Evolutionary conservation across 345 rosid genomes (phyloP).

Genomic region (Erysimum cheiranthoides): DNA sequence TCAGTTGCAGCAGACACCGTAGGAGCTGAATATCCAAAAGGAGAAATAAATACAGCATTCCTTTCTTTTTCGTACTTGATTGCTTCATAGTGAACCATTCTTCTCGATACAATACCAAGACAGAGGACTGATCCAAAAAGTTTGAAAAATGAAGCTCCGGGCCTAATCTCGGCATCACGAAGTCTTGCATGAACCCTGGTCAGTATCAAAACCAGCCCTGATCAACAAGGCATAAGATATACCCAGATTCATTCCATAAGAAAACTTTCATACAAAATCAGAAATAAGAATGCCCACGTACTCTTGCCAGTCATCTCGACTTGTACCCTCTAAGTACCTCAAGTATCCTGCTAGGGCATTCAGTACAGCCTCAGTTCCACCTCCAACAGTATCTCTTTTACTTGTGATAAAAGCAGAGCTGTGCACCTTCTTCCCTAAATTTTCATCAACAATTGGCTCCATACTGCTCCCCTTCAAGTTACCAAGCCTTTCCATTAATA

Average conservation of each 20-base stretch:
- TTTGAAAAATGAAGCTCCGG: slow-evolving; percentile 77
- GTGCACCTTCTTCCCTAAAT: slow-evolving; percentile 47
- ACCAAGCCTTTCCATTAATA: slow-evolving; percentile 51
- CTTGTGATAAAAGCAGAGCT: slow-evolving; percentile 68
- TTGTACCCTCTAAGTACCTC: slow-evolving; percentile 89
- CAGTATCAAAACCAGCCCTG: slow-evolving; percentile 14
- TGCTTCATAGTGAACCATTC: slow-evolving; percentile 78
- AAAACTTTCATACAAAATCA: neutral
- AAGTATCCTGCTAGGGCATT: slow-evolving; percentile 80
- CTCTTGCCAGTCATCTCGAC: slow-evolving; percentile 91
- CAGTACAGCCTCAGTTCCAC: slow-evolving; percentile 66
- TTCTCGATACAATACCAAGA: slow-evolving; percentile 85
- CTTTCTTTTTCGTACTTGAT: slow-evolving; percentile 81
- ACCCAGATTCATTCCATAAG: slow-evolving; percentile 13
- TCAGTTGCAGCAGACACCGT: slow-evolving; percentile 74
- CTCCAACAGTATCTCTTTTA: slow-evolving; percentile 64
- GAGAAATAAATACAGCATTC: slow-evolving; percentile 86
- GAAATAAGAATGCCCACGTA: slow-evolving; percentile 50
- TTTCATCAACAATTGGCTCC: slow-evolving; percentile 36
- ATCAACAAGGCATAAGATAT: slow-evolving; percentile 15
- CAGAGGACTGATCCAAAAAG: slow-evolving; percentile 78
- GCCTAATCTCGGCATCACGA: slow-evolving; percentile 64
- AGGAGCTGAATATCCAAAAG: slow-evolving; percentile 81
- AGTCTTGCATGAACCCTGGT: slow-evolving; percentile 73
- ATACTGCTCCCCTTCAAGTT: slow-evolving; percentile 36